A percentile compares a stretch with the other conserved stretches of the same genome.
Evolutionary conservation across 148 eudicot species (phyloP).

Genomic region (Vaccinium myrtillus): DNA sequence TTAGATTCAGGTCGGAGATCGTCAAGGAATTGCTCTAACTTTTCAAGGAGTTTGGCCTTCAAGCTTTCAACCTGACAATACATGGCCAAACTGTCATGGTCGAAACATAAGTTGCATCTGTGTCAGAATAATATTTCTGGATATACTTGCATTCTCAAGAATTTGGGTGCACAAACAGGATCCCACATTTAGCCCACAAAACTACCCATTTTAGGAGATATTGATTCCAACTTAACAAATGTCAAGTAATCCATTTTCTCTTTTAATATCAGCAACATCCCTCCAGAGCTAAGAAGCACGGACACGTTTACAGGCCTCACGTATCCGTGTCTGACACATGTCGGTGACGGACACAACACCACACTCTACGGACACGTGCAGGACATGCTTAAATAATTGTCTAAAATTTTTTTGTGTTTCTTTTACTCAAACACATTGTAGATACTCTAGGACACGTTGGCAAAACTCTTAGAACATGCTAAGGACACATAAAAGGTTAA

Average conservation of each 20-base stretch:
- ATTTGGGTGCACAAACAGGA: not conserved
- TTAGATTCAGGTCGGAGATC: constrained; percentile 60
- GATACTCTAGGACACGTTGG: too few relatives aligned
- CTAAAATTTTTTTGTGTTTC: too few relatives aligned
- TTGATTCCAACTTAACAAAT: not conserved
- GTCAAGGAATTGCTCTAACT: constrained; percentile 80
- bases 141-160: not conserved
- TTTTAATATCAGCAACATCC: not conserved
- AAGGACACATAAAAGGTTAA: too few relatives aligned
- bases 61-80: constrained; percentile 73
- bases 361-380: too few relatives aligned
- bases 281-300: not conserved
- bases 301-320: too few relatives aligned
- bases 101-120: not conserved
- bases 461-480: too few relatives aligned
- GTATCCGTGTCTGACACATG: too few relatives aligned
- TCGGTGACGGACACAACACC: too few relatives aligned
- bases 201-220: not conserved
- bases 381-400: too few relatives aligned
- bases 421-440: too few relatives aligned
- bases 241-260: not conserved
- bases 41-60: constrained; percentile 81
- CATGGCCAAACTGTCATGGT: constrained; percentile 21
- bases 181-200: not conserved
- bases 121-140: not conserved